Evolutionary conservation across 257 asterid species (phyloP).

Genomic region (Echites panduratus): DNA sequence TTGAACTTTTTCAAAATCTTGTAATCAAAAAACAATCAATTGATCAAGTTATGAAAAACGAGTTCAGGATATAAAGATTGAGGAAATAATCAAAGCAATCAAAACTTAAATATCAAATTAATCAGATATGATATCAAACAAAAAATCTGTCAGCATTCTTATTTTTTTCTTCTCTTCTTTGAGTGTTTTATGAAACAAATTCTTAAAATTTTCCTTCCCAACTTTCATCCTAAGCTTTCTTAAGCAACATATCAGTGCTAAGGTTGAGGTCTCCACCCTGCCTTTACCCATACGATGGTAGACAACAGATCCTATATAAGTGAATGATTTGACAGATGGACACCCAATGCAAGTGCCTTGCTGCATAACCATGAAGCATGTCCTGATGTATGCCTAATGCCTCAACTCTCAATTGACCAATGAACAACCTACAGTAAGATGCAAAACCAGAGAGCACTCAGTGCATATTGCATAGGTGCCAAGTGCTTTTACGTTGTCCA

Average conservation of each 20-base stretch:
- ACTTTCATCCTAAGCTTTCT: background rate
- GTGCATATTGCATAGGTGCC: background rate
- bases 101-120: background rate
- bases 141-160: background rate
- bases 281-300: background rate
- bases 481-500: background rate
- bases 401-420: too few relatives aligned
- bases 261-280: background rate
- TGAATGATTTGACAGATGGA: background rate
- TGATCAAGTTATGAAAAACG: background rate
- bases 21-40: too few relatives aligned
- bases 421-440: background rate
- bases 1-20: background rate
- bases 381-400: background rate
- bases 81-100: background rate
- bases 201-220: background rate
- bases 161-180: too few relatives aligned
- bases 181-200: background rate
- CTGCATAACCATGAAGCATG: background rate
- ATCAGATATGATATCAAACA: background rate
- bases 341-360: background rate
- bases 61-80: background rate
- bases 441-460: background rate
- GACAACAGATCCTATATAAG: background rate
- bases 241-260: background rate